Base-by-base conservation (phyloP, 805 yeast species). In the Danielozyma ontarioensis region DNA sequence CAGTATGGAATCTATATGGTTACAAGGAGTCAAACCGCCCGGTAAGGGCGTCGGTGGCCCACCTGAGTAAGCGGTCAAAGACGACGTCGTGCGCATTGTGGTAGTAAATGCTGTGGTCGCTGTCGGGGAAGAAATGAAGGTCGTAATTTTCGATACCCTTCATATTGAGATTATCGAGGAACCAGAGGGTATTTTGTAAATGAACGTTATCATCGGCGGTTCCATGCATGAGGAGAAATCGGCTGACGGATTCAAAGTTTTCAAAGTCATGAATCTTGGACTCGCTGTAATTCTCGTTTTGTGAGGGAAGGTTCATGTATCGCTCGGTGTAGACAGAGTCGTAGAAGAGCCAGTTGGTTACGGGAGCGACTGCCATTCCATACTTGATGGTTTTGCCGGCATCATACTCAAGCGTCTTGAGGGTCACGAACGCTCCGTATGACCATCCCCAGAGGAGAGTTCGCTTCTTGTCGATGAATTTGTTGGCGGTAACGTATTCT, bases 361-460 rank as follows among this genome's bases (percentile, higher is more conserved):
- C 94, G 1, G 95, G 95, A 0, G 95, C 94, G 27, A 84, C 88
- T 0, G 89, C 78, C 68, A 82, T 76, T 6, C 90, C 93, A 49
- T 72, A 84, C 39, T 78, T 78, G 0, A 70, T 68, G 13, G 46
- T 42, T 6, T 72, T 56, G 4, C 84, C 80, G 11, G 54, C 48
- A 50, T 84, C 94, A 30, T 62, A 67, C 53, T 84, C 94, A 22
- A 83, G 51, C 0, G 89, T 81, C 52, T 84, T 84, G 33, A 84
- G 57, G 0, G 90, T 79, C 6, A 80, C 67, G 50, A 80, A 84
- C 1, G 90, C 95, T 35, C 95, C 95, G 55, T 83, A 84, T 1
- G 89, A 80, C 89, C 93, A 84, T 12, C 95, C 95, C 89, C 93
- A 84, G 25, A 83, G 70, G 0, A 87, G 85, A 3, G 81, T 74